phyloP scores from a whole-genome alignment of 1,139 yeast genomes.

The Hansenula lynferdii region DNA sequence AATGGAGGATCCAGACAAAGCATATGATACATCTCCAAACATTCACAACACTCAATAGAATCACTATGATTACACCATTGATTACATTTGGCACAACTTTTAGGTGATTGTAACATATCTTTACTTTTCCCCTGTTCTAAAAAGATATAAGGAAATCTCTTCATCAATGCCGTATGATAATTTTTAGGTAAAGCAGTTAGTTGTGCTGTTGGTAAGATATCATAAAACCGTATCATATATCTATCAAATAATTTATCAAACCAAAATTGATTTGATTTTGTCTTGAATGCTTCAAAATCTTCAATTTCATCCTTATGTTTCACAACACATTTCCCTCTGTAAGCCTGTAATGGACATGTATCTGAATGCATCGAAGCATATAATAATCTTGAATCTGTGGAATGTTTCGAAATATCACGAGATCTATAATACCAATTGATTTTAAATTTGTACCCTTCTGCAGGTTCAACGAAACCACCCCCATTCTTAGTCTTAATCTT shows the following conservation, averaged over 20 bases:
- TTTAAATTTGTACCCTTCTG: constrained; percentile 52
- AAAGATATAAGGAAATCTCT: constrained; percentile 69
- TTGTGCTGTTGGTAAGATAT: constrained; percentile 58
- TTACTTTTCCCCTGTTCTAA: constrained; percentile 68
- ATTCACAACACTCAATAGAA: constrained; percentile 79
- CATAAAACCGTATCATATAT: constrained; percentile 80
- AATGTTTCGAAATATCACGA: constrained; percentile 67
- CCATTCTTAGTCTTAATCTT: constrained; percentile 7
- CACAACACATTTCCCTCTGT: constrained; percentile 73
- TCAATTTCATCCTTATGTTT: constrained; percentile 64
- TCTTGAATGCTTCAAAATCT: constrained; percentile 45
- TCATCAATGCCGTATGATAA: constrained; percentile 58
- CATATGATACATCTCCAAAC: constrained; percentile 70
- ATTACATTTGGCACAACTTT: constrained; percentile 69
- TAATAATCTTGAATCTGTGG: constrained; percentile 68
- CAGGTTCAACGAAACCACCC: constrained; percentile 26
- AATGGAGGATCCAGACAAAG: constrained; percentile 85
- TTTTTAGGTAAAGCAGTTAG: constrained; percentile 46
- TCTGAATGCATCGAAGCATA: constrained; percentile 89
- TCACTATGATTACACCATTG: constrained; percentile 82
- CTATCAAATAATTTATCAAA: constrained; percentile 85
- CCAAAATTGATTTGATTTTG: constrained; percentile 68
- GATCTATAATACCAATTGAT: constrained; percentile 95
- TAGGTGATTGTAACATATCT: constrained; percentile 58
- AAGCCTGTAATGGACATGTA: constrained; percentile 70